Percentiles rank a stretch among this genome's conserved stretches.
These are phyloP conservation scores for Benincasa hispida DNA, from an alignment of 306 rosid species.

Conservation along the genomic window DNA sequence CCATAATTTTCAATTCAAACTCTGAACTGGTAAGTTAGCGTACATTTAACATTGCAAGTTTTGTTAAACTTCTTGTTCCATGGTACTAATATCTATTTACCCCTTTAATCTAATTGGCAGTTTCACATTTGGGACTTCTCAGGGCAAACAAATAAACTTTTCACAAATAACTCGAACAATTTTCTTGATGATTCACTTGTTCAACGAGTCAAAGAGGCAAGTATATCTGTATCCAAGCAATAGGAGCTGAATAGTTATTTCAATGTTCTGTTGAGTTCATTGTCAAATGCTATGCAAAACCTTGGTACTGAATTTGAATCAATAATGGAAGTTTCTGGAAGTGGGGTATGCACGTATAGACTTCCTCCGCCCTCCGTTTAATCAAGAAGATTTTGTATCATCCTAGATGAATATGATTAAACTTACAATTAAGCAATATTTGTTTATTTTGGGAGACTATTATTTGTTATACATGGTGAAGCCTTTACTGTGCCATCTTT, in stretches of 20 bases:
- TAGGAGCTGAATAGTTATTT: neutral
- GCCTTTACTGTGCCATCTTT: too few relatives aligned
- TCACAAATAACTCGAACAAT: conserved; percentile 30
- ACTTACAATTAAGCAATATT: too few relatives aligned
- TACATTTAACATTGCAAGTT: neutral
- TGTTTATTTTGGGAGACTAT: too few relatives aligned
- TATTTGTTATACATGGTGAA: too few relatives aligned
- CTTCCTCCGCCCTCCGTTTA: too few relatives aligned
- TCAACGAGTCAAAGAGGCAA: conserved; percentile 52
- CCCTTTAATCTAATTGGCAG: conserved; percentile 34
- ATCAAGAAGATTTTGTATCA: too few relatives aligned
- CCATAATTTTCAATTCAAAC: conserved; percentile 45
- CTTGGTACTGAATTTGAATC: neutral
- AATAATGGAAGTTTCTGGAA: neutral
- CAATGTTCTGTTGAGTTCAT: neutral
- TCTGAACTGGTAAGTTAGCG: conserved; percentile 44
- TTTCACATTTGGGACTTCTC: conserved; percentile 91
- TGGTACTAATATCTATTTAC: conserved; percentile 16
- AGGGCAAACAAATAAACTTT: conserved; percentile 59
- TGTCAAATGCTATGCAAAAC: neutral
- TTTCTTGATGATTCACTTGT: conserved; percentile 29
- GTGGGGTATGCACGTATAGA: neutral
- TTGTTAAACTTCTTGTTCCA: neutral
- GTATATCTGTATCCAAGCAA: conserved; percentile 7
- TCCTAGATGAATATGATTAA: too few relatives aligned